These are phyloP conservation scores for Tetragonia tetragonoides DNA, from an alignment of 148 eudicot species.

Conservation along the genomic window DNA sequence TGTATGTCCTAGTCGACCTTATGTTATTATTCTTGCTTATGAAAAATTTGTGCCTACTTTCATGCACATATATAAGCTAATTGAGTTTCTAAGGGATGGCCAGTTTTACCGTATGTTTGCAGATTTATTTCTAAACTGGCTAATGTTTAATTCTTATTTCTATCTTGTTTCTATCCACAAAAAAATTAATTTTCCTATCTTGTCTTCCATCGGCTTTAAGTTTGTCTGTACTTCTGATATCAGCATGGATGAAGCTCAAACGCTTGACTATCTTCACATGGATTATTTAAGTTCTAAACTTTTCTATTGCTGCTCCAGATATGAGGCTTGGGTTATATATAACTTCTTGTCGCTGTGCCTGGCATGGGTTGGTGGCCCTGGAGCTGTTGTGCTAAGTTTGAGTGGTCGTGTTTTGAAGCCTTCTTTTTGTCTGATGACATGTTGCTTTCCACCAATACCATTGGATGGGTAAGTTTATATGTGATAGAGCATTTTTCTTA, in stretches of 20 bases:
- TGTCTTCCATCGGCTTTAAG: not conserved
- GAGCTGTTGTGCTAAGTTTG: conserved; percentile 90
- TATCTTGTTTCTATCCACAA: too few species aligned
- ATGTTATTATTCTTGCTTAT: not conserved
- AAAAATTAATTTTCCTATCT: too few species aligned
- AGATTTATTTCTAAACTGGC: not conserved
- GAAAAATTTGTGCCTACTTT: not conserved
- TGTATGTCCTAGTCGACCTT: not conserved
- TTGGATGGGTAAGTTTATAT: conserved; percentile 79
- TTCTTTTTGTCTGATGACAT: conserved; percentile 82
- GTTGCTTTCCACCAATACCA: conserved; percentile 87
- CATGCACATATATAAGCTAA: not conserved
- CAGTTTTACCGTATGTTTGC: conserved; percentile 8
- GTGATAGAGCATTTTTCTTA: not conserved
- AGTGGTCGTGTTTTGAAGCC: conserved; percentile 85
- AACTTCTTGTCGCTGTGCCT: conserved; percentile 89
- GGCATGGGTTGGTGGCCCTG: conserved; percentile 99
- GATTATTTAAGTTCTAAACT: not conserved
- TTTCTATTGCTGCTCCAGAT: conserved; percentile 51
- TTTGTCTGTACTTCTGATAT: not conserved
- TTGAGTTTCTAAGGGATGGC: not conserved
- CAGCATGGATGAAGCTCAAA: not conserved
- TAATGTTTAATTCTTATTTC: not conserved
- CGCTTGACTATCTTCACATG: not conserved
- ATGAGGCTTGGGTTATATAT: conserved; percentile 99